Evolutionary conservation across 192 early-diverging fungal genomes (phyloP).

Genomic region (Dimargaris cristalligena): DNA sequence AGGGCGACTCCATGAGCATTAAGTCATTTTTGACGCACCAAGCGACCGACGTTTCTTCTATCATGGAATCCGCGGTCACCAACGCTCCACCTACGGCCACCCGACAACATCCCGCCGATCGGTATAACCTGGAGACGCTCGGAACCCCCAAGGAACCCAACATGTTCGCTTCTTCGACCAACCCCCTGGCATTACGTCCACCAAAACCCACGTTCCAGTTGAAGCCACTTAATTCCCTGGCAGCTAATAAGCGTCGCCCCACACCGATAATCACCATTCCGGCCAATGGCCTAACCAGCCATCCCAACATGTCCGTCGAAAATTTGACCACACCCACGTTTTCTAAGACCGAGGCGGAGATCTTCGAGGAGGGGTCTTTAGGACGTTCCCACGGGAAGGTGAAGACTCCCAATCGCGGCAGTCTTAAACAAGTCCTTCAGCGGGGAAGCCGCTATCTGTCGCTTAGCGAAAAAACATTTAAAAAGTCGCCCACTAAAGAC

Average conservation of each 20-base stretch:
- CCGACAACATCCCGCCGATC: too few species aligned
- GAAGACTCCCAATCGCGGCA: neutral
- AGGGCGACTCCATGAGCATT: neutral
- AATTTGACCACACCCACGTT: neutral
- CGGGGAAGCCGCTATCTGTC: neutral
- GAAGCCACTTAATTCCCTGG: neutral
- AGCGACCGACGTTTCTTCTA: neutral
- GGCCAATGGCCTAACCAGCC: neutral
- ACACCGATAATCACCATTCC: neutral
- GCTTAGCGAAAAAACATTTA: neutral
- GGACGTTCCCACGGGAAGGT: neutral
- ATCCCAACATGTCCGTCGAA: neutral
- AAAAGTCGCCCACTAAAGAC: neutral
- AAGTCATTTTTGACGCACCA: neutral
- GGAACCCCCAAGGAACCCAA: neutral
- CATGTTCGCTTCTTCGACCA: neutral
- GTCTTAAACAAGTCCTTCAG: neutral
- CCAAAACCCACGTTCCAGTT: neutral
- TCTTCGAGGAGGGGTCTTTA: neutral
- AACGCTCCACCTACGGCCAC: too few species aligned
- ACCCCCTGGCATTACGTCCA: neutral
- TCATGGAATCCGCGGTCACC: too few species aligned
- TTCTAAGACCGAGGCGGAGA: neutral
- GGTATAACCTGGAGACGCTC: too few species aligned
- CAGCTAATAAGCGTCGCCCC: neutral